Conservation (phyloP, 1,284 basidiomycete genomes). For the Fistulina hepatica region DNA sequence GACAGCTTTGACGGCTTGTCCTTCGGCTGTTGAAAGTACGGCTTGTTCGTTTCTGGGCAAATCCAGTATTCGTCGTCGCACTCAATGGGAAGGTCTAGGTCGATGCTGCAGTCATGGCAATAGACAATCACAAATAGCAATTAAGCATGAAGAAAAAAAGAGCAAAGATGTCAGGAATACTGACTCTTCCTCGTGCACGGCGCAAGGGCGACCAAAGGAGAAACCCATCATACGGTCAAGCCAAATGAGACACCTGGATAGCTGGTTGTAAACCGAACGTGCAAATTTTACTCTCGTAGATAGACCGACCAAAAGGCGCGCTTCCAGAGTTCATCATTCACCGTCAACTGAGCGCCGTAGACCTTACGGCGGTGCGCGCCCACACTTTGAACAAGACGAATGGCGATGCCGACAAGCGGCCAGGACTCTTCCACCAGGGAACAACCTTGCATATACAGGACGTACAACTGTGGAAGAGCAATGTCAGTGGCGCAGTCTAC, state of each 20-base stretch:
- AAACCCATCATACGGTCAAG: slow-evolving; percentile 7
- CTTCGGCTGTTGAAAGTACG: slow-evolving; percentile 25
- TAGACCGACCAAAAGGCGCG: slow-evolving; percentile 13
- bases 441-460: slow-evolving; percentile 15
- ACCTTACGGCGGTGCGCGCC: slow-evolving; percentile 8
- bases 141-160: not conserved
- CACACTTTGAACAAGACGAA: slow-evolving; percentile 22
- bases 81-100: slow-evolving; percentile 11
- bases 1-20: slow-evolving; percentile 28
- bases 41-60: not conserved
- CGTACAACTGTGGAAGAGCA: no score
- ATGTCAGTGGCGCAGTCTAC: no score
- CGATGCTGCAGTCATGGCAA: slow-evolving; percentile 9
- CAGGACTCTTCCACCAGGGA: slow-evolving; percentile 20
- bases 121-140: no score
- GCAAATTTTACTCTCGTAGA: no score
- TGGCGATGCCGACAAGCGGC: slow-evolving; percentile 21
- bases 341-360: slow-evolving; percentile 3
- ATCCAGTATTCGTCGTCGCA: slow-evolving; percentile 14
- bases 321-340: slow-evolving; percentile 10
- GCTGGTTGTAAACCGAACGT: no score
- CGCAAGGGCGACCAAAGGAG: slow-evolving; percentile 11
- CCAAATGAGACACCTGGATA: slow-evolving; percentile 5
- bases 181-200: slow-evolving; percentile 12
- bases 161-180: not conserved